Percentiles rank a stretch among this genome's conserved stretches.
These are phyloP conservation scores for Ceratocystis cubensis DNA, from an alignment of 2,329 filamentous ascomycete species.

Conservation along the genomic window DNA sequence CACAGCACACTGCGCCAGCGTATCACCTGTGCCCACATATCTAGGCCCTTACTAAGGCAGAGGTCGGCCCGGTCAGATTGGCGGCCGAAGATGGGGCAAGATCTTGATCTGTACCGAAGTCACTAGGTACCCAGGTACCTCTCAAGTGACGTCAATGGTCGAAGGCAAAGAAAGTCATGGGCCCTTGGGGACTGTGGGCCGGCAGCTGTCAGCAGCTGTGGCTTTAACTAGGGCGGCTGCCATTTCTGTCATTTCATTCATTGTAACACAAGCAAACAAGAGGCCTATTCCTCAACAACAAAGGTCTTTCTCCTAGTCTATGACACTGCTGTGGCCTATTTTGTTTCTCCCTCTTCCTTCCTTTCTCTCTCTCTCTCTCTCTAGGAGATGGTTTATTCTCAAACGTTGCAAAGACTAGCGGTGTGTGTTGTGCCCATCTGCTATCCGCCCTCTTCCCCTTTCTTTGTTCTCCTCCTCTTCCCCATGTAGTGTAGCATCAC, in stretches of 20 bases:
- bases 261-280: neutral
- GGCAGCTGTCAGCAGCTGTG: neutral
- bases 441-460: neutral
- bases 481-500: neutral
- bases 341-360: neutral
- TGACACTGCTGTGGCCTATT: neutral
- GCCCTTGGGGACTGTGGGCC: neutral
- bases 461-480: neutral
- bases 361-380: neutral
- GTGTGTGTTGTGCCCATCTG: neutral
- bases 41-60: neutral
- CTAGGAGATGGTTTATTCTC: neutral
- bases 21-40: neutral
- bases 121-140: too few relatives aligned
- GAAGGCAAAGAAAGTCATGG: too few relatives aligned
- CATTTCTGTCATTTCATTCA: neutral
- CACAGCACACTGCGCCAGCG: too few relatives aligned
- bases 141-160: too few relatives aligned
- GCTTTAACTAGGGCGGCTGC: neutral
- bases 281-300: neutral
- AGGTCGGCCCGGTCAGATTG: neutral
- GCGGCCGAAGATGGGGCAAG: neutral
- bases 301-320: neutral
- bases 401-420: neutral
- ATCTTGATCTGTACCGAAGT: too few relatives aligned